These are phyloP conservation scores for Leccinum griseonigrum DNA, from an alignment of 1,284 basidiomycete species.

Conservation along the genomic window DNA sequence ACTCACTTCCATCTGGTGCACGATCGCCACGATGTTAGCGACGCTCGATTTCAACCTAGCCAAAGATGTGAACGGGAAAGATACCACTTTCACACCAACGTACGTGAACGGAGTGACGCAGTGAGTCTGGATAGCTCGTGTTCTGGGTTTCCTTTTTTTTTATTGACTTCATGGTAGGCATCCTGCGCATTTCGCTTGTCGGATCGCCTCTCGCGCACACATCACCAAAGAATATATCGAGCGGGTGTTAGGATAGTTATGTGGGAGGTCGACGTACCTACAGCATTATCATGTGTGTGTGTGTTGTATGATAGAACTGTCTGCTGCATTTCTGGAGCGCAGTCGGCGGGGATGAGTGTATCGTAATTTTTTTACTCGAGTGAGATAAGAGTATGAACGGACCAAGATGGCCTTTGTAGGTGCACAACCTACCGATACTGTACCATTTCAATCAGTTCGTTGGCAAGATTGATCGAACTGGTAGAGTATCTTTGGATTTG, in stretches of 20 bases:
- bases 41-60: conserved; percentile 15
- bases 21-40: conserved; percentile 17
- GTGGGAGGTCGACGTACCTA: background rate
- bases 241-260: background rate
- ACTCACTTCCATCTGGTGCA: conserved; percentile 19
- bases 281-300: too few relatives aligned
- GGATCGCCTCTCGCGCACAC: background rate
- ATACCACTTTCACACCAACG: conserved; percentile 7
- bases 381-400: too few relatives aligned
- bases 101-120: conserved; percentile 8
- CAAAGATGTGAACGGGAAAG: conserved; percentile 15
- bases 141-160: background rate
- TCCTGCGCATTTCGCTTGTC: conserved; percentile 1
- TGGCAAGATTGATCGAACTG: too few relatives aligned
- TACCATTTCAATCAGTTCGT: too few relatives aligned
- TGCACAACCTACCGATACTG: too few relatives aligned
- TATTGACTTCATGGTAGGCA: background rate
- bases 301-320: too few relatives aligned
- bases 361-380: too few relatives aligned
- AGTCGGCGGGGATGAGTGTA: too few relatives aligned
- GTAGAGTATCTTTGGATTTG: too few relatives aligned
- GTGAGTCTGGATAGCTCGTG: background rate
- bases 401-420: too few relatives aligned
- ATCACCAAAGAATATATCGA: background rate
- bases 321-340: background rate